These are phyloP conservation scores for Hyaloscypha bicolor DNA, from an alignment of 495 filamentous ascomycete genomes.

Conservation along the genomic window DNA sequence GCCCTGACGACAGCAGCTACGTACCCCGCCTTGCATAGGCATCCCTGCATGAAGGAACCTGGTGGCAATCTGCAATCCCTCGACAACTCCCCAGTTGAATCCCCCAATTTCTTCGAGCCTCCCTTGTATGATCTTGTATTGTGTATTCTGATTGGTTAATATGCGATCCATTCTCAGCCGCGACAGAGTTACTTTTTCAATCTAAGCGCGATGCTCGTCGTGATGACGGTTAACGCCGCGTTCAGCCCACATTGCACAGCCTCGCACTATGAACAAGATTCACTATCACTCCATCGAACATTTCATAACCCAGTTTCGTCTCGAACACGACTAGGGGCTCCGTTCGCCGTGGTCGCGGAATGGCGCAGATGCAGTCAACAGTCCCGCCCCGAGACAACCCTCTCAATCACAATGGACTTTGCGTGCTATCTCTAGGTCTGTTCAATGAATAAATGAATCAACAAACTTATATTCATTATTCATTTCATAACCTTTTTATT, in stretches of 20 bases:
- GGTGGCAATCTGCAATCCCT: too few species aligned
- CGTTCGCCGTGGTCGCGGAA: slow-evolving; percentile 3
- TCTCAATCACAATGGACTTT: slow-evolving; percentile 18
- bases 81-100: too few species aligned
- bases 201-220: background rate
- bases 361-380: slow-evolving; percentile 11
- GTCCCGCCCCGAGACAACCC: slow-evolving; percentile 14
- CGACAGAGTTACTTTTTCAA: background rate
- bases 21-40: too few species aligned
- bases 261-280: background rate
- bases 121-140: too few species aligned
- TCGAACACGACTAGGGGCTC: background rate
- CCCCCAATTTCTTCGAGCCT: too few species aligned
- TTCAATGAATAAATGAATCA: too few species aligned
- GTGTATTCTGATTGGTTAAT: too few species aligned
- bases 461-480: too few species aligned
- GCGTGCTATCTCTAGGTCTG: too few species aligned
- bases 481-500: too few species aligned
- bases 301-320: background rate
- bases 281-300: slow-evolving; percentile 4
- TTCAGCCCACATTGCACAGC: background rate
- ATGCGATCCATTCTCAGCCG: background rate
- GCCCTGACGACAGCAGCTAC: too few species aligned
- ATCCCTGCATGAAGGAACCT: too few species aligned
- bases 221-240: background rate